Base-by-base conservation (phyloP, 352 stramenopile species). In the Phytophthora uliginosa region DNA sequence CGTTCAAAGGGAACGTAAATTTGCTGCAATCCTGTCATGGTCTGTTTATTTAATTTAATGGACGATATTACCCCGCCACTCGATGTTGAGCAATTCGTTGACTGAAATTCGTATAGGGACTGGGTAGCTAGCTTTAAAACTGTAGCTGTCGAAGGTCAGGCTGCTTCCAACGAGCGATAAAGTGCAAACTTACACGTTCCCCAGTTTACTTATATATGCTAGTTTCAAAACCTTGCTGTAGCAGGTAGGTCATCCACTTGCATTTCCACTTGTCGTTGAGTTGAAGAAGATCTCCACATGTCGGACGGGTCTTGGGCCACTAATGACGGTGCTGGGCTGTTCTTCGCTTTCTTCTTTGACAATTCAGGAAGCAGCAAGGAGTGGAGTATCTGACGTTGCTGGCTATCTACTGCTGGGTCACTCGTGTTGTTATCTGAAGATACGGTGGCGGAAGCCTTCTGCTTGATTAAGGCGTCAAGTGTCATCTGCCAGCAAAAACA, bases 401-500 rank as follows among this genome's bases (percentile, higher is more conserved):
- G 58, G 7, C 62, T 63, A 26, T 77, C 64, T 45, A 64, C 31
- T 10, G 51, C 15, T 53, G 10, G 13, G 4, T 72, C 48, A 6
- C 31, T 81, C 28, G 40, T 45, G n/a, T 51, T 68, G 22, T 70
- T 76, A 55, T 38, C 22, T 18, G 54, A 18, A 36, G 51, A 31
- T 33, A 36, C 24, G 51, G 26, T 3, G 17, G 64, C 4, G n/a
- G 60, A 33, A 22, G 59, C 59, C 5, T 79, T 77, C 34, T 81
- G 69, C 31, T 74, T 79, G 52, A 90, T 80, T 52, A 90, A 84
- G 10, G 73, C n/a, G 48, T 88, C 79, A 12, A 90, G 61, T 4
- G 82, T 88, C 70, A 86, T 79, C 82, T 88, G 36, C 50, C 20
- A 58, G 60, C 15, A 57, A 18, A 58, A 24, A 8, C 5, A 66